These are phyloP conservation scores for Tuber microsphaerosporum DNA, from an alignment of 495 filamentous ascomycete genomes.

Conservation along the genomic window DNA sequence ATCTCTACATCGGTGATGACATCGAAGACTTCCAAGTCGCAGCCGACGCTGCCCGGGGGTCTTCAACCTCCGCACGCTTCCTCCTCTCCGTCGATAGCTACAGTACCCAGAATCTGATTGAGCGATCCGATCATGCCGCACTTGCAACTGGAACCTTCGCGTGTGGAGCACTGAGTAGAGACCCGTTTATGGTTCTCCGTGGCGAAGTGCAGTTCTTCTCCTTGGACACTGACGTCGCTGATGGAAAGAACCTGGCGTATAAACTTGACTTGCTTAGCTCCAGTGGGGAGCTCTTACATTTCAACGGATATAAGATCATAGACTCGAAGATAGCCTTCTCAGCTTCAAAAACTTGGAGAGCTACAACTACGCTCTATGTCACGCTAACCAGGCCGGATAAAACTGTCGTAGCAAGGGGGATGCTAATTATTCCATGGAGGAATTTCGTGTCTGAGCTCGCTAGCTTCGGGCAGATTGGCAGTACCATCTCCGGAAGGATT, in stretches of 20 bases:
- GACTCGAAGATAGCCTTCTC: conserved; percentile 54
- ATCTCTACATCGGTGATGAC: conserved; percentile 50
- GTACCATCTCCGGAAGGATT: conserved; percentile 36
- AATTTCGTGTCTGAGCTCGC: conserved; percentile 56
- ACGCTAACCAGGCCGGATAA: conserved; percentile 46
- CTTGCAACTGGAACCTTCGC: conserved; percentile 59
- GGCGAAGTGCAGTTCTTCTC: conserved; percentile 56
- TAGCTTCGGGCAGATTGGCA: conserved; percentile 51
- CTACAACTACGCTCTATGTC: conserved; percentile 58
- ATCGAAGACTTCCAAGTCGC: conserved; percentile 55
- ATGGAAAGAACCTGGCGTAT: conserved; percentile 56
- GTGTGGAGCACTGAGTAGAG: conserved; percentile 51
- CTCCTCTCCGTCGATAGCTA: conserved; percentile 55
- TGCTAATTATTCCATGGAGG: conserved; percentile 51
- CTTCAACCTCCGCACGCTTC: conserved; percentile 53
- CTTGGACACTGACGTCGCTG: conserved; percentile 49
- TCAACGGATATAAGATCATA: conserved; percentile 59
- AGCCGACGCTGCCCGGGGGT: conserved; percentile 49
- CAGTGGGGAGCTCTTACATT: conserved; percentile 49
- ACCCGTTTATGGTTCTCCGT: conserved; percentile 56
- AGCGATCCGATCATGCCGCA: conserved; percentile 49
- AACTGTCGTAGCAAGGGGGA: conserved; percentile 52
- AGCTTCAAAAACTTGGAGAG: conserved; percentile 52
- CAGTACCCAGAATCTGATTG: conserved; percentile 43
- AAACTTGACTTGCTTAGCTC: conserved; percentile 54